These are phyloP conservation scores for Closterium sp. DNA, from an alignment of 139 green algal genomes.

Conservation along the genomic window DNA sequence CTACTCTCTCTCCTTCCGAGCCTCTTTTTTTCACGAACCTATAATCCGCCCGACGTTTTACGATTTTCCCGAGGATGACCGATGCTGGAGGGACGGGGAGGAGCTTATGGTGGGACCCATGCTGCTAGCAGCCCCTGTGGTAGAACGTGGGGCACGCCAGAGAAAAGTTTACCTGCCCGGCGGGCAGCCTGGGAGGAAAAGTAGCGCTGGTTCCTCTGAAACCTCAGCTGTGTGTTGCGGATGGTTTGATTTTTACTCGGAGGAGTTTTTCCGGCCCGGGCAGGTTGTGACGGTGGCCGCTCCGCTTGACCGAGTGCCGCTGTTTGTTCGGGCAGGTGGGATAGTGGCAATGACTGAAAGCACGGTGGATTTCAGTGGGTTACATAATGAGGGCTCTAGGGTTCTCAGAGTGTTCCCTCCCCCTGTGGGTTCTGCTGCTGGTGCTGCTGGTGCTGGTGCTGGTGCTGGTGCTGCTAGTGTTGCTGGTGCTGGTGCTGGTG, in stretches of 20 bases:
- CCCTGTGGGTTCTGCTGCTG: background rate
- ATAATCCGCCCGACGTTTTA: constrained; percentile 37
- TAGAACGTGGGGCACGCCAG: constrained; percentile 11
- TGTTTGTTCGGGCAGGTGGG: constrained; percentile 33
- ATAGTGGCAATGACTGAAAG: constrained; percentile 16
- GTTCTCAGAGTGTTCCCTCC: constrained; percentile 33
- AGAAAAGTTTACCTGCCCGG: constrained; percentile 29
- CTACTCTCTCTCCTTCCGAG: constrained; percentile 13
- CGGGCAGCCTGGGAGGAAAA: background rate
- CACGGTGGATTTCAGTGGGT: constrained; percentile 14
- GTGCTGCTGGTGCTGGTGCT: background rate
- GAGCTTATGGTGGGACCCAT: constrained; percentile 30
- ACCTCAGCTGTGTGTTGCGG: background rate
- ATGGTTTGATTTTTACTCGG: constrained; percentile 39
- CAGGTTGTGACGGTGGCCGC: constrained; percentile 20
- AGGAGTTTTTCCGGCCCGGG: constrained; percentile 3
- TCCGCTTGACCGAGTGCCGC: constrained; percentile 26
- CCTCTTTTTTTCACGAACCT: constrained; percentile 1
- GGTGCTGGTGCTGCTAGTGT: background rate
- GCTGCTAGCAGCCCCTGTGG: constrained; percentile 27
- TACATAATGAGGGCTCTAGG: constrained; percentile 32
- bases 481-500: background rate
- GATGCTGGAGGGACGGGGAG: background rate
- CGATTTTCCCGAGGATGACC: constrained; percentile 12
- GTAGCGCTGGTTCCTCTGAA: background rate